phyloP scores from a whole-genome alignment of 75 land plant genomes.

The Chamaecyparis obtusa region DNA sequence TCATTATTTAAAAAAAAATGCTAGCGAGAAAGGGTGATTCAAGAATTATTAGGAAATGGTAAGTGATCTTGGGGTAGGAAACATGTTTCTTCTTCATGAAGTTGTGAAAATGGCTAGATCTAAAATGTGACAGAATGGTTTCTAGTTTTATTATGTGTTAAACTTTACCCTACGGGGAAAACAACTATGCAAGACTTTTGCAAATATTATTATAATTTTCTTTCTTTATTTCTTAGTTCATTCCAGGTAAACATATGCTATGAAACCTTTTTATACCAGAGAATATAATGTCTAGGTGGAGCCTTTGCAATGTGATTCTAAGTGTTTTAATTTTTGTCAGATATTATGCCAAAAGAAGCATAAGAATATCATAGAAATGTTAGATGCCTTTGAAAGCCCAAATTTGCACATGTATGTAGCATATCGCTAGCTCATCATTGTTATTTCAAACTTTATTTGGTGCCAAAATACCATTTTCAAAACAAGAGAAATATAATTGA shows the following conservation, averaged over 20 bases:
- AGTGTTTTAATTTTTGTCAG: slow-evolving; percentile 37
- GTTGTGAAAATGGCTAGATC: neutral
- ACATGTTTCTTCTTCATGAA: too few species aligned
- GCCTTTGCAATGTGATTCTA: neutral
- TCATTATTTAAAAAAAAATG: neutral
- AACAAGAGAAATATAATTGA: neutral
- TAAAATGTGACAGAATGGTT: neutral
- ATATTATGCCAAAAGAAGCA: slow-evolving; percentile 93
- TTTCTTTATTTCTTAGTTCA: neutral
- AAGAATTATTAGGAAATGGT: neutral
- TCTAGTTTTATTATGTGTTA: too few species aligned
- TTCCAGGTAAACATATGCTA: neutral
- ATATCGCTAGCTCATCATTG: neutral
- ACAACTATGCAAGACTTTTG: neutral
- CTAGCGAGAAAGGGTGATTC: neutral
- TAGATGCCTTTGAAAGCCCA: slow-evolving; percentile 95
- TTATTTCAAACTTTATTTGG: neutral
- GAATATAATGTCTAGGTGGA: neutral
- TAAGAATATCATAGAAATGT: slow-evolving; percentile 97
- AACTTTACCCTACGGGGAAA: too few species aligned
- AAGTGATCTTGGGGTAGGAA: neutral
- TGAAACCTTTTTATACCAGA: neutral
- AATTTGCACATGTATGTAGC: slow-evolving; percentile 84
- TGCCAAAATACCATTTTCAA: neutral
- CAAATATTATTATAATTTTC: neutral